Base-by-base conservation (phyloP, 78 protist species). In the Tieghemostelium lacteum region DNA sequence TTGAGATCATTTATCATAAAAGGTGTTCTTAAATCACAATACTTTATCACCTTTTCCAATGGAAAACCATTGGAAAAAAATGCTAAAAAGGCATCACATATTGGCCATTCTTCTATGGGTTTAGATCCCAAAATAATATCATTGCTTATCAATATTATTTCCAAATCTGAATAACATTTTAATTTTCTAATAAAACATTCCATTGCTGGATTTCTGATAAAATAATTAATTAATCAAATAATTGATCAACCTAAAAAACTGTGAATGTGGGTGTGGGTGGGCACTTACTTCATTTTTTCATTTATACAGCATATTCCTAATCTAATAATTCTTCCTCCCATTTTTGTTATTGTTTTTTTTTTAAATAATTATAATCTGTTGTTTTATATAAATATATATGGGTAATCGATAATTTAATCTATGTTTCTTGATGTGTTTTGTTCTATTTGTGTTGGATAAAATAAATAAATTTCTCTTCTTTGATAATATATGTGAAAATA, bases 41-140 rank as follows among this genome's bases (percentile, higher is more conserved):
- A 96, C 26, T 12, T 80, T 8, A 85, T 66, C 26, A 66, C 80
- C 36, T 94, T 94, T 7, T 78, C 63, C 33, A 97, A 76, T 52
- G 97, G 98, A 52, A 97, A 97, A 17, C 98, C 98, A 19, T 77
- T 45, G 19, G 96, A 86, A 85, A 52, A 95, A 88, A 95, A 96
- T 19, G 95, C 24, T 45, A 96, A 69, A 49, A 96, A 85, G 22
- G 69, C 72, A 29, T 96, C 95, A 75, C 88, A 76, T 29, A 39
- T 22, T 45, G 98, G 98, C 98, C 98, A 96, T 37, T 92, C 42
- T 26, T 94, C 86, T 8, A 94, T 76, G n/a, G n/a, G n/a, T 20
- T 80, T 92, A 54, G 20, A 17, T 20, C 62, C 28, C 33, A 94
- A 58, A 12, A 94, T 54, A 22, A 34, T 42, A 22, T 70, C 22